Evolutionary conservation across 1,284 basidiomycete species (phyloP).

Genomic region (Ceratobasidium sp.): DNA sequence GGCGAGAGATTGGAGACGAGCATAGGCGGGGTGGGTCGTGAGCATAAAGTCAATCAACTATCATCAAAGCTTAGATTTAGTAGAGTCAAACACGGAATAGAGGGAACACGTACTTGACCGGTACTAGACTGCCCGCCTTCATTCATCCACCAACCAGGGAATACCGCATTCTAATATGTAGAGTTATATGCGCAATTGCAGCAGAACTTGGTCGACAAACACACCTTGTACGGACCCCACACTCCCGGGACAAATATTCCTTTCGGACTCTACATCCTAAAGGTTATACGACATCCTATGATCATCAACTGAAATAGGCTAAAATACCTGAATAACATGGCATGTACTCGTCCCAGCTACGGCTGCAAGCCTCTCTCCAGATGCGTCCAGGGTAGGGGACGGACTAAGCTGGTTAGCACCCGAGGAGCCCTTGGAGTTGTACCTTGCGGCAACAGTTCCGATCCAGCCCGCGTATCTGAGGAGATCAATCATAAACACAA

Average conservation of each 20-base stretch:
- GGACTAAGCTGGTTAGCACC: slow-evolving; percentile 59
- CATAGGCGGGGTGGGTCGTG: slow-evolving; percentile 89
- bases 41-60: slow-evolving; percentile 95
- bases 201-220: slow-evolving; percentile 8
- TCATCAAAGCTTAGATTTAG: not conserved
- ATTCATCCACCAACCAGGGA: slow-evolving; percentile 99
- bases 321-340: slow-evolving; percentile 84
- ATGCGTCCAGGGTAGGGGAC: slow-evolving; percentile 75
- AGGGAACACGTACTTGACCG: slow-evolving; percentile 74
- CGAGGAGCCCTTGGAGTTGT: slow-evolving; percentile 61
- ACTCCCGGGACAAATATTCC: slow-evolving; percentile 92
- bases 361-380: slow-evolving; percentile 85
- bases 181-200: not conserved
- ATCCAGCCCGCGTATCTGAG: slow-evolving; percentile 97
- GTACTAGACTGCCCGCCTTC: slow-evolving; percentile 99
- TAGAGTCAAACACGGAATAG: slow-evolving; percentile 1
- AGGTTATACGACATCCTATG: not conserved
- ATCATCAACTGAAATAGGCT: not conserved
- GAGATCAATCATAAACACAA: not conserved
- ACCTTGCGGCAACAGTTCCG: slow-evolving; percentile 91
- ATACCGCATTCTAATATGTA: slow-evolving; percentile 75
- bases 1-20: slow-evolving; percentile 69
- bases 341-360: slow-evolving; percentile 98
- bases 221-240: slow-evolving; percentile 95
- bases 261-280: slow-evolving; percentile 40